These are phyloP conservation scores for Agroathelia rolfsii DNA, from an alignment of 1,284 basidiomycete genomes.

Conservation along the genomic window DNA sequence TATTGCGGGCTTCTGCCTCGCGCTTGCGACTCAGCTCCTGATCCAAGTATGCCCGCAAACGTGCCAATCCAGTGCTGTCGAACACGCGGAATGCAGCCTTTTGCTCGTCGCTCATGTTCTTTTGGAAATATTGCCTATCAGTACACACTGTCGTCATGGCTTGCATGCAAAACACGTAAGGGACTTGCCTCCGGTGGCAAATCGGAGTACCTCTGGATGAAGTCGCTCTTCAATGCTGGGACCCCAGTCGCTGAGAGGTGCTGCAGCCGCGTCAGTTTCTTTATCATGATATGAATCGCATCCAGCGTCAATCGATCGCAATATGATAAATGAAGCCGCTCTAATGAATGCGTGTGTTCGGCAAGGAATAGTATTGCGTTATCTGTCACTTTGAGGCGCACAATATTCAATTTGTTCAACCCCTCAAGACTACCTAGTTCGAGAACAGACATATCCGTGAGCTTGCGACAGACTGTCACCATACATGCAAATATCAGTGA, in stretches of 20 bases:
- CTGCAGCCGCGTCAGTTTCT: slow-evolving; percentile 52
- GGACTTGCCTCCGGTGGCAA: slow-evolving; percentile 62
- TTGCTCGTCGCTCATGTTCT: slow-evolving; percentile 50
- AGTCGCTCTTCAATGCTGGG: slow-evolving; percentile 62
- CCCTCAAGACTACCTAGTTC: slow-evolving; percentile 70
- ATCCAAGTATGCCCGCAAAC: slow-evolving; percentile 55
- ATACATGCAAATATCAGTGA: slow-evolving; percentile 7
- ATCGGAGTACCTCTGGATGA: slow-evolving; percentile 76
- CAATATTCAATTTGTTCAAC: slow-evolving; percentile 73
- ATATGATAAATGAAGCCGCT: slow-evolving; percentile 82
- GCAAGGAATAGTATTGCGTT: slow-evolving; percentile 55
- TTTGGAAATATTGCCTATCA: slow-evolving; percentile 11
- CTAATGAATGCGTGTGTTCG: slow-evolving; percentile 60
- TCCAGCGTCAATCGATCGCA: slow-evolving; percentile 77
- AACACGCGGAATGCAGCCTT: slow-evolving; percentile 78
- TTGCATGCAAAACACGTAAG: slow-evolving; percentile 6
- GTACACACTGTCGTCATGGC: slow-evolving; percentile 5
- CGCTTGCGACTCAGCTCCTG: slow-evolving; percentile 50
- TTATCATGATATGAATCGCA: slow-evolving; percentile 69
- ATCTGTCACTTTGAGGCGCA: slow-evolving; percentile 63
- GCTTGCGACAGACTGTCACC: slow-evolving; percentile 56
- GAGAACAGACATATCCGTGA: slow-evolving; percentile 81
- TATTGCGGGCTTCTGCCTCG: slow-evolving; percentile 46
- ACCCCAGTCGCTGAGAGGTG: slow-evolving; percentile 82
- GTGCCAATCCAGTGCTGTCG: slow-evolving; percentile 58